A percentile compares a stretch with the other conserved stretches of the same genome.
Conservation (phyloP, 805 yeast species). For the Schizosaccharomyces cryophilus region DNA sequence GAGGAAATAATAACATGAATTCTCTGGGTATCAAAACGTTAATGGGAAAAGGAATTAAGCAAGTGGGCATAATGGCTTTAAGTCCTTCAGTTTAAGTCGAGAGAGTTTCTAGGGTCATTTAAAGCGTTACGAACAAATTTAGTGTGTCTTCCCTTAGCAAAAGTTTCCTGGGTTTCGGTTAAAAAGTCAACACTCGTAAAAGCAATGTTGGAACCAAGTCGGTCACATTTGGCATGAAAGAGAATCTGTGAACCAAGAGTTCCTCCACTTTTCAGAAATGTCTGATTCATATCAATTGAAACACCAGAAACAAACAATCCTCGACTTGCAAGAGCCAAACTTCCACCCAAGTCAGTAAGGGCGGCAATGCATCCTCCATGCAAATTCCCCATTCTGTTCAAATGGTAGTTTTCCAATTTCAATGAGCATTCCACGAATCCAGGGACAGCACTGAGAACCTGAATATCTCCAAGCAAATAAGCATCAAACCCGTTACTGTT, state of each 20-base stretch:
- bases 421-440: neutral
- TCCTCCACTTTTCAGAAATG: constrained; percentile 19
- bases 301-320: constrained; percentile 22
- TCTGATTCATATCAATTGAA: constrained; percentile 19
- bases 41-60: no score
- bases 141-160: constrained; percentile 22
- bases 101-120: neutral
- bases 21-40: no score
- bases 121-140: constrained; percentile 8
- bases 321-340: constrained; percentile 19
- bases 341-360: constrained; percentile 19
- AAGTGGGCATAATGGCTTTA: no score
- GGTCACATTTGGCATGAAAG: neutral
- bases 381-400: neutral
- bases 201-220: constrained; percentile 19
- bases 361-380: constrained; percentile 4
- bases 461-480: neutral
- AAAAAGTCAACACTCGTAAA: constrained; percentile 18
- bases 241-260: constrained; percentile 9
- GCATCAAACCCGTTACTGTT: neutral
- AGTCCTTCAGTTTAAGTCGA: neutral
- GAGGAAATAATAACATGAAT: no score
- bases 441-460: neutral
- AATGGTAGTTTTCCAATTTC: neutral
- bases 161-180: constrained; percentile 9